These are phyloP conservation scores for Canna indica DNA, from an alignment of 176 grass and related monocot genomes.

Conservation along the genomic window DNA sequence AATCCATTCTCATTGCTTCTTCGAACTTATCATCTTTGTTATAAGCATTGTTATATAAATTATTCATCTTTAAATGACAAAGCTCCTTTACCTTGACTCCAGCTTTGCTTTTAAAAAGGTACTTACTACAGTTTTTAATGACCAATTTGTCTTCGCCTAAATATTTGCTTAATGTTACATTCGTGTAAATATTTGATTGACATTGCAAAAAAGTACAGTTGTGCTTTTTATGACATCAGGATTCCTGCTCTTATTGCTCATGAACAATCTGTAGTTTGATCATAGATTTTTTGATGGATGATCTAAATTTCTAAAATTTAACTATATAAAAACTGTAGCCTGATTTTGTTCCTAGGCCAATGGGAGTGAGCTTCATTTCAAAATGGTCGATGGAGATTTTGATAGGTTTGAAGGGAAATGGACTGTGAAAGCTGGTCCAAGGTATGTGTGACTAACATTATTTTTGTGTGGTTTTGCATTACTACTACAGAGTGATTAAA, in stretches of 20 bases:
- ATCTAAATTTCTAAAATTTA: neutral
- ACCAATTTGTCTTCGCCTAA: neutral
- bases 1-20: neutral
- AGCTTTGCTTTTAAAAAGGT: neutral
- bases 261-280: too few species aligned
- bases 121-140: neutral
- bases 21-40: neutral
- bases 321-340: too few species aligned
- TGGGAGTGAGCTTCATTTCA: slow-evolving; percentile 81
- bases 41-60: neutral
- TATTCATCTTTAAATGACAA: neutral
- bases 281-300: neutral
- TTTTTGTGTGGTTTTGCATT: neutral
- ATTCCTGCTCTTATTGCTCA: too few species aligned
- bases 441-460: slow-evolving; percentile 23
- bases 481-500: neutral
- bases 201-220: too few species aligned
- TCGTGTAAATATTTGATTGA: too few species aligned
- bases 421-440: slow-evolving; percentile 64
- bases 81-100: neutral
- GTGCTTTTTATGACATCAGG: too few species aligned
- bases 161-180: too few species aligned
- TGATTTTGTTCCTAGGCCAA: slow-evolving; percentile 25
- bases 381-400: slow-evolving; percentile 91
- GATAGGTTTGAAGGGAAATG: slow-evolving; percentile 99